These are phyloP conservation scores for Colletotrichum falcatum DNA, from an alignment of 2,329 filamentous ascomycete species.

Conservation along the genomic window DNA sequence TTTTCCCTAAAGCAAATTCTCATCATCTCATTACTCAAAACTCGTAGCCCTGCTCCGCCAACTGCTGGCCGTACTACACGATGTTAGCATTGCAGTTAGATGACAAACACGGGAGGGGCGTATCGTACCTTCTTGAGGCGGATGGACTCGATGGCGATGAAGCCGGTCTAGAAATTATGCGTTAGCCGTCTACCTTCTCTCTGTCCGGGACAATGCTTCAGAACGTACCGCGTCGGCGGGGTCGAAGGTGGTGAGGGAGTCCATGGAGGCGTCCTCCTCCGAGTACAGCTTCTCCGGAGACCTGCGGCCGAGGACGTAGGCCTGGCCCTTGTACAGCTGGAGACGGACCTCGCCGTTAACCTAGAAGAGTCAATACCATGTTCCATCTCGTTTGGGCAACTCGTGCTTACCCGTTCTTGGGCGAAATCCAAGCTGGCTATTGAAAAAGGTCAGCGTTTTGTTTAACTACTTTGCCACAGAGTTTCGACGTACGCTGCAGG, in stretches of 20 bases:
- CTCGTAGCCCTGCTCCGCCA: conserved; percentile 51
- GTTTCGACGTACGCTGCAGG: conserved; percentile 19
- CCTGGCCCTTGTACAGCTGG: conserved; percentile 55
- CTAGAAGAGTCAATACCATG: background rate
- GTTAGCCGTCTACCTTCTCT: background rate
- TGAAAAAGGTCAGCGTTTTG: background rate
- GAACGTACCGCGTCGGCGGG: conserved; percentile 52
- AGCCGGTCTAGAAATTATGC: conserved; percentile 50
- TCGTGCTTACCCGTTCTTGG: conserved; percentile 19
- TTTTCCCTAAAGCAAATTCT: background rate
- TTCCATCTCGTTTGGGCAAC: background rate
- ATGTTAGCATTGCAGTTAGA: background rate
- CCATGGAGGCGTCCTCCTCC: conserved; percentile 63
- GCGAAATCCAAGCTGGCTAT: conserved; percentile 38
- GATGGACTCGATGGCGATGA: conserved; percentile 78
- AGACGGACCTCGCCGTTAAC: conserved; percentile 46
- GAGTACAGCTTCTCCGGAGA: conserved; percentile 64
- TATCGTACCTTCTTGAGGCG: conserved; percentile 63
- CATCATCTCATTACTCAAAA: conserved; percentile 6
- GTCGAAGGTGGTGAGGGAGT: conserved; percentile 58
- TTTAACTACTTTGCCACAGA: fast-evolving
- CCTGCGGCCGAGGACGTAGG: conserved; percentile 59
- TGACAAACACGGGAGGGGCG: fast-evolving
- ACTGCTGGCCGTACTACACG: conserved; percentile 56
- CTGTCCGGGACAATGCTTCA: background rate